These are phyloP conservation scores for Fusarium albosuccineum DNA, from an alignment of 2,329 filamentous ascomycete species.

Conservation along the genomic window DNA sequence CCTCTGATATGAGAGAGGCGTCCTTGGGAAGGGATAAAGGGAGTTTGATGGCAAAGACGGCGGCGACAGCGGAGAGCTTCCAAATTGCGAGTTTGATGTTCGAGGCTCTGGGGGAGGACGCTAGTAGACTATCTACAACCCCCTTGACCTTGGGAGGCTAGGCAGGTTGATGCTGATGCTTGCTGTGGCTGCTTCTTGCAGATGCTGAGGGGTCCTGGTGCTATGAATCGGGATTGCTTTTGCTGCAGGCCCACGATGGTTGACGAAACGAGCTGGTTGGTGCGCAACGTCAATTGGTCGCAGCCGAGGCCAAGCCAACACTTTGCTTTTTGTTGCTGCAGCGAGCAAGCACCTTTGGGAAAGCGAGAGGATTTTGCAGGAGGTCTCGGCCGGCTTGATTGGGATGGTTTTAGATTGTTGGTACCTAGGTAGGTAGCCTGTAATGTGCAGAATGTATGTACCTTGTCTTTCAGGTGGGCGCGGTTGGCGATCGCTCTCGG, in stretches of 20 bases:
- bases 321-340: constrained; percentile 35
- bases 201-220: constrained; percentile 11
- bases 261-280: constrained; percentile 35
- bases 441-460: constrained; percentile 10
- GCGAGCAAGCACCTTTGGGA: constrained; percentile 2
- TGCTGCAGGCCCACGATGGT: constrained; percentile 29
- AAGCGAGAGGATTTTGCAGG: constrained; percentile 10
- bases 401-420: constrained; percentile 15
- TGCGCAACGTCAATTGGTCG: constrained; percentile 30
- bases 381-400: constrained; percentile 29
- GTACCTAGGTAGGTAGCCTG: constrained; percentile 13
- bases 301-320: constrained; percentile 8
- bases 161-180: constrained; percentile 6
- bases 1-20: neutral
- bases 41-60: neutral
- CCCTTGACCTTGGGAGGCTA: constrained; percentile 17
- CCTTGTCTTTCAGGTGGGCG: constrained; percentile 16
- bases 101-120: constrained; percentile 14
- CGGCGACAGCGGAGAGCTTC: constrained; percentile 6
- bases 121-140: constrained; percentile 27
- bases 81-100: constrained; percentile 13
- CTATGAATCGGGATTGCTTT: constrained; percentile 19
- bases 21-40: neutral
- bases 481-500: constrained; percentile 34
- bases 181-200: constrained; percentile 15